These are phyloP conservation scores for Mrakia frigida DNA, from an alignment of 768 basidiomycete species.

Conservation along the genomic window DNA sequence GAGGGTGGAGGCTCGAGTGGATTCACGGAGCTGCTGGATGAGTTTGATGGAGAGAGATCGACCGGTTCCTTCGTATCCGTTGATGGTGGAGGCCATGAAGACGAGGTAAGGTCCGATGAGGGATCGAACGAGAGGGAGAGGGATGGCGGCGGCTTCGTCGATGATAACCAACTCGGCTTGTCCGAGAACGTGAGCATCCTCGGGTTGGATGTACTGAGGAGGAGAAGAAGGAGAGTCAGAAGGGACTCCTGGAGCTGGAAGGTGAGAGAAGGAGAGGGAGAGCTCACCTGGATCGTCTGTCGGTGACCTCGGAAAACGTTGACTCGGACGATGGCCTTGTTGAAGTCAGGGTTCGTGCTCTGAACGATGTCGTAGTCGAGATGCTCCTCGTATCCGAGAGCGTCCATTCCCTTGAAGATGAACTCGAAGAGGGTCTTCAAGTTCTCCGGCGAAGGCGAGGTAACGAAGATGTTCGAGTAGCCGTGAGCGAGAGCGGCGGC, in stretches of 20 bases:
- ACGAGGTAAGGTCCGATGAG: constrained; percentile 92
- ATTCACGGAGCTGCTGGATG: constrained; percentile 91
- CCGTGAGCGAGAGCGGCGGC: constrained; percentile 88
- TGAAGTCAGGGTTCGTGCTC: constrained; percentile 89
- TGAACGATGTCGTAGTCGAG: constrained; percentile 96
- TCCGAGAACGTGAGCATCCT: constrained; percentile 94
- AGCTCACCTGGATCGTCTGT: constrained; percentile 84
- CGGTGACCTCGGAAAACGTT: constrained; percentile 89
- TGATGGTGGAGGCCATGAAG: constrained; percentile 98
- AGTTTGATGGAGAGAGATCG: constrained; percentile 96
- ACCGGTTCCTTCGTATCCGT: constrained; percentile 99
- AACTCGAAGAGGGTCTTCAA: constrained; percentile 97
- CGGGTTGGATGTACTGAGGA: constrained; percentile 90
- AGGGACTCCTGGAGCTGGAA: too few species aligned
- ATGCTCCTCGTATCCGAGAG: constrained; percentile 92
- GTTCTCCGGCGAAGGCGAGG: constrained; percentile 95
- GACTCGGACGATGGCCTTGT: constrained; percentile 90
- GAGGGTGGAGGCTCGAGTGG: constrained; percentile 49
- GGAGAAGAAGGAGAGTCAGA: not conserved
- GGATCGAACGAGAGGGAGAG: constrained; percentile 87
- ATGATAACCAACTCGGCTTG: constrained; percentile 97
- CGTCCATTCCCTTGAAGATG: constrained; percentile 93
- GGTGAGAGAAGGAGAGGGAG: not conserved
- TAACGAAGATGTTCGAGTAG: constrained; percentile 96
- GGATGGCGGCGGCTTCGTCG: constrained; percentile 97